Base-by-base conservation (phyloP, 331 rosid genomes). In the Malus hybrid region DNA sequence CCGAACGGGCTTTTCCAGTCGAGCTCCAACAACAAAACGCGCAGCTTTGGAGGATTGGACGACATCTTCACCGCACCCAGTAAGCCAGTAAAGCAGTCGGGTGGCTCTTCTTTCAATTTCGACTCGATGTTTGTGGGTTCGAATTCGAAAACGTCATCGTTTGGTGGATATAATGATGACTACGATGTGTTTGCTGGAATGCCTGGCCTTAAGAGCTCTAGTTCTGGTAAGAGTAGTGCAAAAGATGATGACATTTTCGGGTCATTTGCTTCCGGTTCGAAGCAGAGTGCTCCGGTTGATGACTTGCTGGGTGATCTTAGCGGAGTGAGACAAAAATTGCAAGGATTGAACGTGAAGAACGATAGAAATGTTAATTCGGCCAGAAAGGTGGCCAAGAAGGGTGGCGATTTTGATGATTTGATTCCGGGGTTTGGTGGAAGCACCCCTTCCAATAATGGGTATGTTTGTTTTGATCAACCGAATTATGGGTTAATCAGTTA, bases 361-460 rank as follows among this genome's bases (percentile, higher is more conserved):
- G 28, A 27, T 20, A 27, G 76, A 3, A 81, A 59, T 32, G 46
- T 48, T 8, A 83, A 74, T 55, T 62, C 46, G 65, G 73, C 60
- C 4, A 74, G 65, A 7, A 67, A 31, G 31, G 66, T 56, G 15
- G 70, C 67, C 61, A 73, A 76, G 50, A 73, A 59, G 28, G 42
- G 74, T 11, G 75, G 72, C 31, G 80, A 33, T 81, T 85, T 82
- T 81, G 97, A 83, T 84, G 99, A 89, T 19, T 80, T 95, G 85
- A 80, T 92, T 70, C 84, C 92, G 29, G 97, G 97, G 15, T 92
- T 95, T 89, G 90, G 88, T 78, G 85, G 79, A 63, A 84, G 67
- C 81, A 78, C 32, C 67, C 64, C 77, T 82, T 77, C 81, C 3
- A 83, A 76, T 73, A 76, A 71, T 39, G 85, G 99, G 99, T 94